phyloP scores from a whole-genome alignment of 495 filamentous ascomycete species.

The Hamigera avellanea region DNA sequence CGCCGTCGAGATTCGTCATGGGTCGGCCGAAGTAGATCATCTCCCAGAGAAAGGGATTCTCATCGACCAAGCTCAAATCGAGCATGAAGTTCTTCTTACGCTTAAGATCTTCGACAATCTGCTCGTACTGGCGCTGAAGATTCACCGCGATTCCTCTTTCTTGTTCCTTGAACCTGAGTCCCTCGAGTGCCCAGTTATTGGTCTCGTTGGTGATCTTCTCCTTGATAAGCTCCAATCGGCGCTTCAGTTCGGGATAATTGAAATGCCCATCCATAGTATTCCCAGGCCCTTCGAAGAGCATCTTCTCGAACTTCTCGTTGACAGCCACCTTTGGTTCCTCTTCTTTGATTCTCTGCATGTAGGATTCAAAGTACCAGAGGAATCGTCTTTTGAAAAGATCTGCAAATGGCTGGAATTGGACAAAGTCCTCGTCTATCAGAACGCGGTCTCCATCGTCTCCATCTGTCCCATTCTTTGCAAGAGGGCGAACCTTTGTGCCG shows the following conservation, averaged over 20 bases:
- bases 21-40: conserved; percentile 81
- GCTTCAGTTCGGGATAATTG: conserved; percentile 64
- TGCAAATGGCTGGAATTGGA: conserved; percentile 59
- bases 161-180: conserved; percentile 46
- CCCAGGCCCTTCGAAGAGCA: conserved; percentile 72
- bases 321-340: conserved; percentile 33
- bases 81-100: conserved; percentile 55
- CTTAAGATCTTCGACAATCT: conserved; percentile 64
- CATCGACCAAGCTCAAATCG: conserved; percentile 60
- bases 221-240: conserved; percentile 54
- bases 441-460: conserved; percentile 34
- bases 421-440: conserved; percentile 31
- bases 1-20: conserved; percentile 89
- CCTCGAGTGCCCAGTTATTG: conserved; percentile 57
- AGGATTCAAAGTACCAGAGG: conserved; percentile 90
- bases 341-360: conserved; percentile 56
- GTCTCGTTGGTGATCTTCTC: conserved; percentile 61
- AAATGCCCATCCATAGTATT: conserved; percentile 87
- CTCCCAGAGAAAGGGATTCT: conserved; percentile 42
- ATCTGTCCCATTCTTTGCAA: conserved; percentile 37
- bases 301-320: conserved; percentile 52
- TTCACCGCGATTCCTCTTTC: conserved; percentile 69
- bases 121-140: conserved; percentile 72
- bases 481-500: conserved; percentile 25
- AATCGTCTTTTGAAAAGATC: conserved; percentile 89